A percentile compares a stretch with the other conserved stretches of the same genome.
phyloP scores from a whole-genome alignment of 208 protist species.

The Endotrypanum monterogeii region DNA sequence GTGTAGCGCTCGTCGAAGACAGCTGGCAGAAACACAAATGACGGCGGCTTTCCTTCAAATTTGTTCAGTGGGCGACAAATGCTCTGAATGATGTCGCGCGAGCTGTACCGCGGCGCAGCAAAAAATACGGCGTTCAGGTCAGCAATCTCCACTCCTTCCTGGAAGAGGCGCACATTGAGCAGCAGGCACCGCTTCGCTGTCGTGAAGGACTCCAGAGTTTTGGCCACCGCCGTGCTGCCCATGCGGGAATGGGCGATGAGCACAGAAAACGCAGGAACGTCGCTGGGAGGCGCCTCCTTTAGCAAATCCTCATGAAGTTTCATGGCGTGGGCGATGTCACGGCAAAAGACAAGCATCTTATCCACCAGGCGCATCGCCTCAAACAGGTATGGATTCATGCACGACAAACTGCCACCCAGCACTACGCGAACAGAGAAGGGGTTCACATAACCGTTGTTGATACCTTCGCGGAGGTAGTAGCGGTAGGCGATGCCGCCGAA shows the following conservation, averaged over 20 bases:
- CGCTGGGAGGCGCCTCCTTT: constrained; percentile 24
- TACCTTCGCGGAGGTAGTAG: constrained; percentile 82
- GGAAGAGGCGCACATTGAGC: constrained; percentile 80
- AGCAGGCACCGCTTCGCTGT: constrained; percentile 44
- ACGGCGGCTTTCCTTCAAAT: constrained; percentile 55
- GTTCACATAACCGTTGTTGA: constrained; percentile 75
- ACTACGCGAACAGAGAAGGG: constrained; percentile 69
- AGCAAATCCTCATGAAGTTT: constrained; percentile 38
- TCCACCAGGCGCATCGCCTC: constrained; percentile 76
- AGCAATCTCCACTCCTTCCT: constrained; percentile 77
- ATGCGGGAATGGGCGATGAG: constrained; percentile 75
- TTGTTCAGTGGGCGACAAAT: constrained; percentile 79
- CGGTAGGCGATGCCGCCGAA: constrained; percentile 81
- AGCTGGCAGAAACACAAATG: constrained; percentile 74
- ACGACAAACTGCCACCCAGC: constrained; percentile 44
- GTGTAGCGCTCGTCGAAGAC: constrained; percentile 44
- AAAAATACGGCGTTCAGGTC: constrained; percentile 86
- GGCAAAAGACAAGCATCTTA: constrained; percentile 82
- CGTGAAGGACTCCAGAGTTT: constrained; percentile 49
- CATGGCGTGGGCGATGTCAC: constrained; percentile 59
- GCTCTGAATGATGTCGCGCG: constrained; percentile 83
- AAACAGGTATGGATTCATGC: constrained; percentile 73
- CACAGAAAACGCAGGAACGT: constrained; percentile 51
- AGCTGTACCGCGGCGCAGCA: constrained; percentile 72
- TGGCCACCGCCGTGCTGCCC: constrained; percentile 38